These are phyloP conservation scores for Colletotrichum scovillei DNA, from an alignment of 2,329 filamentous ascomycete species.

Conservation along the genomic window DNA sequence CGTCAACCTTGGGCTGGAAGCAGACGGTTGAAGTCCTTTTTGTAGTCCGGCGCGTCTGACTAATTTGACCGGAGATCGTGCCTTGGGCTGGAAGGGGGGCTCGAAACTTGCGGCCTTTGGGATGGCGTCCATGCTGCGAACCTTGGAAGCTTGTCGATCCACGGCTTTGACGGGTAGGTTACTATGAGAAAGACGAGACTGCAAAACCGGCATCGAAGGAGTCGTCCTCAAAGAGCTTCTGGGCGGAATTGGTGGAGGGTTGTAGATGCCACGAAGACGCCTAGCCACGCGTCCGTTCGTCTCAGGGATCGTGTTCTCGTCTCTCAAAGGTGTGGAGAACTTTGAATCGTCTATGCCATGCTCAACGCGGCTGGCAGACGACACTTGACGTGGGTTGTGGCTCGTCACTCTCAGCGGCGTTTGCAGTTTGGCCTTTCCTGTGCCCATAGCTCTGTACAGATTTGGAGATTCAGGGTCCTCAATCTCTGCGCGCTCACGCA, in stretches of 20 bases:
- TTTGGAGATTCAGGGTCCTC: constrained; percentile 47
- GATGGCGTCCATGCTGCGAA: constrained; percentile 4
- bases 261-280: not conserved
- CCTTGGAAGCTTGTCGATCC: not conserved
- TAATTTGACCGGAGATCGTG: constrained; percentile 28
- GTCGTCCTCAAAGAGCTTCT: constrained; percentile 20
- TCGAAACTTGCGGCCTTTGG: not conserved
- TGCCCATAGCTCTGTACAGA: constrained; percentile 17
- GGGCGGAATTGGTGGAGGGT: constrained; percentile 25
- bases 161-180: constrained; percentile 11
- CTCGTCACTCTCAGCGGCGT: constrained; percentile 18
- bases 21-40: not conserved
- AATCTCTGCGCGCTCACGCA: constrained; percentile 63
- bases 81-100: not conserved
- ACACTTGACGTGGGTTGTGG: constrained; percentile 16
- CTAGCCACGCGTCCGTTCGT: constrained; percentile 1
- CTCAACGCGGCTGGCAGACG: constrained; percentile 21
- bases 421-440: not conserved
- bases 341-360: not conserved
- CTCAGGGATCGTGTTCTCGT: constrained; percentile 21
- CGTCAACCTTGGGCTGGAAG: constrained; percentile 25
- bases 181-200: constrained; percentile 1
- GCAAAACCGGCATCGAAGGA: constrained; percentile 26
- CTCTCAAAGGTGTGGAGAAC: not conserved
- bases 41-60: constrained; percentile 2